Evolutionary conservation across 2,329 filamentous ascomycete species (phyloP).

Genomic region (Penicillium sp.): DNA sequence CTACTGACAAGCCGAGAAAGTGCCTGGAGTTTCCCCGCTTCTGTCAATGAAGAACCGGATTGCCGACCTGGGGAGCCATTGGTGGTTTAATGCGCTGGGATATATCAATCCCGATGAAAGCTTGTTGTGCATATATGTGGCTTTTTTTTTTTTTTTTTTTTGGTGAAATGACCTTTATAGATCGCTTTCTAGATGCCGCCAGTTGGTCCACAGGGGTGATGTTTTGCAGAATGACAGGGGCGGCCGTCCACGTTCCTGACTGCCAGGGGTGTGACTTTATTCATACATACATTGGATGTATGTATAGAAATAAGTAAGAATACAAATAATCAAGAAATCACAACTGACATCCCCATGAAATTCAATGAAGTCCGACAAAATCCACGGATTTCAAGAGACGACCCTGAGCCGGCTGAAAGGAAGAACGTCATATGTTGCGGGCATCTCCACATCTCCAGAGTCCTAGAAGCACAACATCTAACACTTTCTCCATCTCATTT

Average conservation of each 20-base stretch:
- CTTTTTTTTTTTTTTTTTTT: neutral
- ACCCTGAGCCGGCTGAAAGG: slow-evolving; percentile 5
- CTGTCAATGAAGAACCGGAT: neutral
- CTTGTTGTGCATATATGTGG: neutral
- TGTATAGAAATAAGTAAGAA: neutral
- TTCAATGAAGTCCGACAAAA: neutral
- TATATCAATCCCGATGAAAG: neutral
- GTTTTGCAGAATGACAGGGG: neutral
- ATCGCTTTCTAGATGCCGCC: neutral
- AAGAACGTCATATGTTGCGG: slow-evolving; percentile 10
- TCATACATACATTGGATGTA: neutral
- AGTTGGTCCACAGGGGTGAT: neutral
- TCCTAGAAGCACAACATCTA: neutral
- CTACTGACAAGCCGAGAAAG: neutral
- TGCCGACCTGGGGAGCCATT: neutral
- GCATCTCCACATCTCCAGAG: slow-evolving; percentile 1
- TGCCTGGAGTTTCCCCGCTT: neutral
- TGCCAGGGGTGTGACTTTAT: neutral
- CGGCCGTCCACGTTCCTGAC: neutral
- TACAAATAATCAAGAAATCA: neutral
- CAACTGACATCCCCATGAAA: neutral
- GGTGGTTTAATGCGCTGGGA: no score
- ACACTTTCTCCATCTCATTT: neutral
- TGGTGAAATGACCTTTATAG: neutral
- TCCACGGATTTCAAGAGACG: neutral